phyloP scores from a whole-genome alignment of 805 yeast species.

The Cyberlindnera americana region DNA sequence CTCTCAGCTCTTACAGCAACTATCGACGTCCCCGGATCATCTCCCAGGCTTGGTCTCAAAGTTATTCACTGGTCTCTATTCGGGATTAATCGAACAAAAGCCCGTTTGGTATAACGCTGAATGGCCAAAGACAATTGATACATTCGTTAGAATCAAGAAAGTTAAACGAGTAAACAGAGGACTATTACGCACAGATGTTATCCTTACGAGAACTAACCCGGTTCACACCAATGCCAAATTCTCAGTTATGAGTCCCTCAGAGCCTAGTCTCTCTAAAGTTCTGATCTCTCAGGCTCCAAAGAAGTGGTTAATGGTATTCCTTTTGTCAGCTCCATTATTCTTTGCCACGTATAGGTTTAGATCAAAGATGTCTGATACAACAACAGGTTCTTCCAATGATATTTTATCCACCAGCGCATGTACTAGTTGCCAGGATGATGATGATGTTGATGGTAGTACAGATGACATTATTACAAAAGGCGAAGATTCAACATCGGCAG shows the following conservation, averaged over 20 bases:
- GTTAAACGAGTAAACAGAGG: constrained; percentile 13
- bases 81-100: constrained; percentile 16
- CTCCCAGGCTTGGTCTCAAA: constrained; percentile 11
- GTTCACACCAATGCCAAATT: constrained; percentile 12
- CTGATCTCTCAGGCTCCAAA: constrained; percentile 10
- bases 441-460: constrained; percentile 1
- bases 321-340: constrained; percentile 11
- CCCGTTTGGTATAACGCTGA: constrained; percentile 13
- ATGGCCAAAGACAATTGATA: constrained; percentile 15
- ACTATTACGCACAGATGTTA: constrained; percentile 12
- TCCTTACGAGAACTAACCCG: constrained; percentile 11
- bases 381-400: constrained; percentile 1
- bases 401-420: constrained; percentile 3
- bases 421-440: constrained; percentile 4
- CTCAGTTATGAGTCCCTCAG: constrained; percentile 17
- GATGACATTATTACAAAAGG: constrained; percentile 4
- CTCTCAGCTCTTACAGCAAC: constrained; percentile 17
- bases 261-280: constrained; percentile 8
- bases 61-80: constrained; percentile 6
- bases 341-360: constrained; percentile 1
- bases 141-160: constrained; percentile 4
- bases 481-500: constrained; percentile 1
- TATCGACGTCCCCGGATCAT: constrained; percentile 15
- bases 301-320: constrained; percentile 9
- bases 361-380: not conserved